Base-by-base conservation (phyloP, 441 rosid genomes). In the Corymbia calophylla region DNA sequence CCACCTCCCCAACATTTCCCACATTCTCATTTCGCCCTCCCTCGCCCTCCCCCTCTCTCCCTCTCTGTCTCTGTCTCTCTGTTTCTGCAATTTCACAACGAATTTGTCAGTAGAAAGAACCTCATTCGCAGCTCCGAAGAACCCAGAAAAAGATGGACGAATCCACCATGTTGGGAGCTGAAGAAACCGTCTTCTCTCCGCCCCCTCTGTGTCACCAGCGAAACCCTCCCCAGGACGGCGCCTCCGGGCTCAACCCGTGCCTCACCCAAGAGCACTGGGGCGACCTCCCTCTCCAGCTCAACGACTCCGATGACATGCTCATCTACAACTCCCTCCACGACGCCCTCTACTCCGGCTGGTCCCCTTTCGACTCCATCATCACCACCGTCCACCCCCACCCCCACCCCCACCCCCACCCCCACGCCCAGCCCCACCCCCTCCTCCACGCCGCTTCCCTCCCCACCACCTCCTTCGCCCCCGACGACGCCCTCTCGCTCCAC, bases 231-330 rank as follows among this genome's bases (percentile, higher is more conserved):
- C 51, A 77, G 13, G 84, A 77, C 17, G 84, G 58, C 47, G 77
- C 19, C 82, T 53, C 27, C 54, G 31, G 54, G 32, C 91, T 77
- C 77, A 58, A 29, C 86, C 87, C 73, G 29, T 90, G 87, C 89
- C 86, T 90, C 47, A 62, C 84, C 84, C 84, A 39, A 48, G 68
- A 87, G 49, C 81, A 68, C 85, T 88, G 89, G 91, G 90, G 85
- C 53, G 82, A 87, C 91, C 85, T 87, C 18, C 91, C 91, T 18
- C 53, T 88, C 81, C 82, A 90, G 87, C 88, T 82, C 54, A 53
- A 90, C 87, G 89, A 90, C 91, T 53, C 86, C 82, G 89, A 90
- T 4, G 91, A 87, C 89, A 87, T 87, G 89, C 80, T 89, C 87
- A 56, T 89, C 60, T 87, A 87, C 82, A 80, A 31, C 81, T 73